Evolutionary conservation across 371 early-diverging fungal genomes (phyloP).

Genomic region (Blyttiomyces sp.): DNA sequence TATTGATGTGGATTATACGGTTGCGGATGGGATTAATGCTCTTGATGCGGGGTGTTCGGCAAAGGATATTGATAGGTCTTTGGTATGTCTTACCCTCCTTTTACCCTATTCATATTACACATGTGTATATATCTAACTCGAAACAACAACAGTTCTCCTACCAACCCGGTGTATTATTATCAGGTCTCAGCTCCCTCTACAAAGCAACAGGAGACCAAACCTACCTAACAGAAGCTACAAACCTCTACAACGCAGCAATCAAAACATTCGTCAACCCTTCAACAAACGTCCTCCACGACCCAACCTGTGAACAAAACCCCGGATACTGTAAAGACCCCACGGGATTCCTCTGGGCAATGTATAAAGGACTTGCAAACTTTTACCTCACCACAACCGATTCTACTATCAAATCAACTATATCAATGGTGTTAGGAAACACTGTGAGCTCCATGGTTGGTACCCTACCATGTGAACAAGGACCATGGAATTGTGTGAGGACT

Average conservation of each 20-base stretch:
- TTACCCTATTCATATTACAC: too few species aligned
- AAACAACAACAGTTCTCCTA: slow-evolving; percentile 25
- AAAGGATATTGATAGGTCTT: background rate
- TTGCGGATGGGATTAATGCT: slow-evolving; percentile 15
- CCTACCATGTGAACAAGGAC: slow-evolving; percentile 2
- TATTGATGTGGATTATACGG: background rate
- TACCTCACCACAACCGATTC: slow-evolving; percentile 15
- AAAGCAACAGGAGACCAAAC: slow-evolving; percentile 19
- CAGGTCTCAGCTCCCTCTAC: slow-evolving; percentile 25
- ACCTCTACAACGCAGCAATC: slow-evolving; percentile 7
- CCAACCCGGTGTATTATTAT: slow-evolving; percentile 26
- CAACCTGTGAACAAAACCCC: slow-evolving; percentile 10
- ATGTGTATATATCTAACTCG: too few species aligned
- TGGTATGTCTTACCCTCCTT: background rate
- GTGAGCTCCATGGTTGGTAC: background rate
- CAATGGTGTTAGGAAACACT: slow-evolving; percentile 15
- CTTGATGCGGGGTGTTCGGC: background rate
- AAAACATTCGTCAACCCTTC: slow-evolving; percentile 10
- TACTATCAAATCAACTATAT: slow-evolving; percentile 16
- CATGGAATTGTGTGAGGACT: slow-evolving; percentile 16
- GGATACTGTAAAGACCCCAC: slow-evolving; percentile 18
- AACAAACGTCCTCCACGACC: slow-evolving; percentile 17
- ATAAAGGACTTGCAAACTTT: slow-evolving; percentile 20
- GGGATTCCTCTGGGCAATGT: slow-evolving; percentile 13
- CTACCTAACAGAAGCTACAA: slow-evolving; percentile 21